Evolutionary conservation across 805 yeast genomes (phyloP).

Genomic region (Ogataea naganishii): DNA sequence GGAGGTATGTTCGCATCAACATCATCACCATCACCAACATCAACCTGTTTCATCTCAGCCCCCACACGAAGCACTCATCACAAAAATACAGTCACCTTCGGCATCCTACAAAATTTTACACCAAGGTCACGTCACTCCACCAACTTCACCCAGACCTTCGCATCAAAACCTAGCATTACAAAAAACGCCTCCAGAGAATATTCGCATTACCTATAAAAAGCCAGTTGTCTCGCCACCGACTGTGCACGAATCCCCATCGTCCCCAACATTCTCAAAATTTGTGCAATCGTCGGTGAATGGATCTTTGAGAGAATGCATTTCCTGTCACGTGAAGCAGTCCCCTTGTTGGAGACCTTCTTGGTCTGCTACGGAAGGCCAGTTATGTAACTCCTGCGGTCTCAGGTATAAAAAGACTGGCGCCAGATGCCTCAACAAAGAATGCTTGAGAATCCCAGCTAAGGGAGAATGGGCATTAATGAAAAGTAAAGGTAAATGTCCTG

Average conservation of each 20-base stretch:
- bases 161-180: constrained; percentile 1
- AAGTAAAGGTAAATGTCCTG: constrained; percentile 43
- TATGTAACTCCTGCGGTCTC: constrained; percentile 93
- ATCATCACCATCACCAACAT: constrained; percentile 4
- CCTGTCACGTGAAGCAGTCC: constrained; percentile 84
- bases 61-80: background rate
- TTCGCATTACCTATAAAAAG: constrained; percentile 7
- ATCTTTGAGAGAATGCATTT: constrained; percentile 58
- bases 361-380: constrained; percentile 86
- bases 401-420: constrained; percentile 92
- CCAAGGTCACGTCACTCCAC: constrained; percentile 3
- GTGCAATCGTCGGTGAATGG: constrained; percentile 2
- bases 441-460: constrained; percentile 90
- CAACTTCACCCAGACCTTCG: constrained; percentile 6
- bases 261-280: constrained; percentile 9
- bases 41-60: no score
- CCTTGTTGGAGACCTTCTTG: constrained; percentile 99
- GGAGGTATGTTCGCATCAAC: constrained; percentile 2
- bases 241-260: constrained; percentile 20
- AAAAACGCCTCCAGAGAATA: constrained; percentile 1
- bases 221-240: constrained; percentile 22
- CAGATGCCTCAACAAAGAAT: constrained; percentile 65
- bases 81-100: constrained; percentile 1
- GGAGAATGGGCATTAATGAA: constrained; percentile 92
- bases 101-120: background rate